Base-by-base conservation (phyloP, 805 yeast species). In the Candida arabinofermentans region DNA sequence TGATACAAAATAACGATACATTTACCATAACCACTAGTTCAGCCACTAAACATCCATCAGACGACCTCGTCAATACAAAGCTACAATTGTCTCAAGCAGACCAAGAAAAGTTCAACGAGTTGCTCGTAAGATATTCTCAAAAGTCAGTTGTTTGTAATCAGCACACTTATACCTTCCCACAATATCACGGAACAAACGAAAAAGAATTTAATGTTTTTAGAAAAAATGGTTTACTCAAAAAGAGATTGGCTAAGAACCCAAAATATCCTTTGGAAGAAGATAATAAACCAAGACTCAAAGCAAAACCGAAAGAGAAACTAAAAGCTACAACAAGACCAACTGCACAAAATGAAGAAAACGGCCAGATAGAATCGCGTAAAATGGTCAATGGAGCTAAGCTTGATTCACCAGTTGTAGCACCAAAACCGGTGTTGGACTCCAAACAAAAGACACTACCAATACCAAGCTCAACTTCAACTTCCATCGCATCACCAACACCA, bases 111-210 rank as follows among this genome's bases (percentile, higher is more conserved):
- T 29, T 35, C 12, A 35, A 18, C 9, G 16, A 26, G 4, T 10
- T 24, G 31, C 18, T 24, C 6, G 24, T 27, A 24, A 35, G 21
- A 39, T 8, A 35, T 14, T 19, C 43, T 46, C 29, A 37, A 50
- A 26, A 39, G 40, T 10, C 21, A 41, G 36, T 56, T 19, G 36
- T 36, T 39, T 51, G 48, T 35, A 54, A 50, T 33, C 48, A 51
- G 18, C 38, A 40, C 4, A 47, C 50, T 22, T 37, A 46, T 16
- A 46, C 32, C 8, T 53, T 64, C 27, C 68, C 67, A 8, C 38
- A 55, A 27, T 64, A 55, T 42, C 57, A 61, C 39, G 66, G 66
- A 27, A 59, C 66, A 6, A 48, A 53, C 24, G 65, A 59, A 41
- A 50, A 50, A 8, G 67, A 60, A 36, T 60, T 61, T 39, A 46